Percentiles rank a stretch among this genome's conserved stretches.
Evolutionary conservation across 2,329 filamentous ascomycete species (phyloP).

Genomic region (Bipolaris oryzae): DNA sequence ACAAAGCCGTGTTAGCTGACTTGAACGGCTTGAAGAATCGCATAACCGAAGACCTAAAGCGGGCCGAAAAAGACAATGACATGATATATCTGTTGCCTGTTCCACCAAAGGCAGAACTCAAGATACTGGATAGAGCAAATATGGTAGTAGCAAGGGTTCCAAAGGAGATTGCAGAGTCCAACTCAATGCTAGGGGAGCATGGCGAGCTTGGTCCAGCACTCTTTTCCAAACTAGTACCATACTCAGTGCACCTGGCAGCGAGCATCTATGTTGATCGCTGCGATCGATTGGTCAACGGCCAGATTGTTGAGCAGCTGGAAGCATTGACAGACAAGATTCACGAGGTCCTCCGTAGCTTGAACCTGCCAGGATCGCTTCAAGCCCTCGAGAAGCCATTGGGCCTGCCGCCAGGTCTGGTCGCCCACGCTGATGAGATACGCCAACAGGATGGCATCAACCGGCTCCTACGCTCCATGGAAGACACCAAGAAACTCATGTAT

Average conservation of each 20-base stretch:
- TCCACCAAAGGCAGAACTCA: conserved; percentile 86
- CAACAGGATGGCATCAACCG: conserved; percentile 85
- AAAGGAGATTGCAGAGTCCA: conserved; percentile 79
- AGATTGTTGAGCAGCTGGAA: conserved; percentile 84
- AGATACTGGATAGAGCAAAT: conserved; percentile 80
- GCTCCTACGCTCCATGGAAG: conserved; percentile 78
- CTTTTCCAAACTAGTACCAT: conserved; percentile 91
- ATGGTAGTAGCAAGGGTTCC: conserved; percentile 85
- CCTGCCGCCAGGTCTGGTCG: conserved; percentile 79
- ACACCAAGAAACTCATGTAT: conserved; percentile 86
- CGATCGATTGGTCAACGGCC: conserved; percentile 87
- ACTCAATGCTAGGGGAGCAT: conserved; percentile 78
- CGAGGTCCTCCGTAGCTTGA: conserved; percentile 77
- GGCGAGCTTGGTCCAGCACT: conserved; percentile 82
- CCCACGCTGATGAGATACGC: conserved; percentile 91
- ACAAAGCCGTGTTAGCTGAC: conserved; percentile 80
- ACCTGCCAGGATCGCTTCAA: conserved; percentile 89
- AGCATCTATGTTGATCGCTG: conserved; percentile 93
- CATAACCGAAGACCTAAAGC: conserved; percentile 84
- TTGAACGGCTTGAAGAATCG: conserved; percentile 81
- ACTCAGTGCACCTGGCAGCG: conserved; percentile 91
- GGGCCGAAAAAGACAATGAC: conserved; percentile 95
- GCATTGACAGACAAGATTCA: conserved; percentile 79
- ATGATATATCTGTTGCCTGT: conserved; percentile 89
- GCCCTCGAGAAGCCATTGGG: conserved; percentile 94